phyloP scores from a whole-genome alignment of 805 yeast species.

The Kluyveromyces aestuarii region DNA sequence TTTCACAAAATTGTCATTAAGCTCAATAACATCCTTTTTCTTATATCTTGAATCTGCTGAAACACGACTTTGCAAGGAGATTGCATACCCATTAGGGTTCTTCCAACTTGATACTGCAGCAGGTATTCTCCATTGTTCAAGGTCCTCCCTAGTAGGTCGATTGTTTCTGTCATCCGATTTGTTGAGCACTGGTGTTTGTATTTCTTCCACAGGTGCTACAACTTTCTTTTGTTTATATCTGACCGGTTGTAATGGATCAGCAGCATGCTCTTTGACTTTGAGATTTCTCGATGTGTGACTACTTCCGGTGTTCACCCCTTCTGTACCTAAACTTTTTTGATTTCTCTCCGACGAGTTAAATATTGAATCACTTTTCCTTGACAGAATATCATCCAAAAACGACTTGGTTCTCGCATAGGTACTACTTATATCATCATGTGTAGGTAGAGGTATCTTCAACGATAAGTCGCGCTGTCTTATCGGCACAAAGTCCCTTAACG shows the following conservation, averaged over 20 bases:
- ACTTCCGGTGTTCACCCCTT: conserved; percentile 19
- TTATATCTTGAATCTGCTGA: conserved; percentile 37
- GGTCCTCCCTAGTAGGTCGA: conserved; percentile 59
- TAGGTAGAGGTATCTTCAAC: conserved; percentile 35
- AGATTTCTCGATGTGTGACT: conserved; percentile 37
- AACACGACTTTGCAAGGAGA: conserved; percentile 69
- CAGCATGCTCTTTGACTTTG: conserved; percentile 41
- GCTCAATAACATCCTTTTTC: conserved; percentile 28
- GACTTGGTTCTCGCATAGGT: conserved; percentile 48
- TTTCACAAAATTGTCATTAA: conserved; percentile 49
- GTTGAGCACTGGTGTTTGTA: conserved; percentile 68
- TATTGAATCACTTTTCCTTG: conserved; percentile 25
- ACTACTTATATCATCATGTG: conserved; percentile 36
- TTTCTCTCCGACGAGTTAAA: conserved; percentile 24
- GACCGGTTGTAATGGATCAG: conserved; percentile 85
- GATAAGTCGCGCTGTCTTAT: conserved; percentile 38
- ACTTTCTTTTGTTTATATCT: conserved; percentile 59
- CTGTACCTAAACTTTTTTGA: conserved; percentile 6
- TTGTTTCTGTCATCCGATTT: conserved; percentile 36
- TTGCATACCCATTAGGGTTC: conserved; percentile 82
- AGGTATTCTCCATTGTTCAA: conserved; percentile 78
- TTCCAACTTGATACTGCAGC: conserved; percentile 93
- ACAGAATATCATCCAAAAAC: conserved; percentile 44
- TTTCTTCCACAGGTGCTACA: conserved; percentile 43
- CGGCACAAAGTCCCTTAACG: conserved; percentile 53